Conservation (phyloP, 179 eudicot species). For the Beta macrorhiza region DNA sequence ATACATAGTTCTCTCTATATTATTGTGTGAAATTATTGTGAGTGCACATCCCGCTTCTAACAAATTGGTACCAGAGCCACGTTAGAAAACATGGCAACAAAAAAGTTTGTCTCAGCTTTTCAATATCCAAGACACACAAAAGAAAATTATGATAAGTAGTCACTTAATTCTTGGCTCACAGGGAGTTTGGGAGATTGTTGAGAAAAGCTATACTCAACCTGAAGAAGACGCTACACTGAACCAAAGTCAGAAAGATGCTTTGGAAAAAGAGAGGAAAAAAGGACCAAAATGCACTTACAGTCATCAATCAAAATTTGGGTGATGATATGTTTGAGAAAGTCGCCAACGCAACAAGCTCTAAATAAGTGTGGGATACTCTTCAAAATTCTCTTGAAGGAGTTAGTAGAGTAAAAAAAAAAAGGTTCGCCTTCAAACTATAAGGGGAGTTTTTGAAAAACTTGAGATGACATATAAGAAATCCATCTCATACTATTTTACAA, state of each 20-base stretch:
- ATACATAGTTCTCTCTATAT: too few species aligned
- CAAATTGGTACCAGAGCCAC: constrained; percentile 16
- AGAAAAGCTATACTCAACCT: background rate
- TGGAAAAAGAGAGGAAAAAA: constrained; percentile 6
- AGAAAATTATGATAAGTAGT: constrained; percentile 15
- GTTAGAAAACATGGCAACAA: background rate
- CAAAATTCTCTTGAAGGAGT: constrained; percentile 7
- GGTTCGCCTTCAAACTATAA: background rate
- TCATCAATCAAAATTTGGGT: constrained; percentile 30
- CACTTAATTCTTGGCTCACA: background rate
- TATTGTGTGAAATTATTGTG: too few species aligned
- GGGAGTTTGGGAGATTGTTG: background rate
- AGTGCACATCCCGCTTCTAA: background rate
- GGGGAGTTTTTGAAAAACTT: too few species aligned
- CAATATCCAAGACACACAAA: constrained; percentile 11
- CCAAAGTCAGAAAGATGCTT: background rate
- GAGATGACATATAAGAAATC: too few species aligned
- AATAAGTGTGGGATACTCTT: constrained; percentile 18
- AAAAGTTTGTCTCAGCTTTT: background rate
- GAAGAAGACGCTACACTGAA: background rate
- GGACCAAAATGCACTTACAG: constrained; percentile 23
- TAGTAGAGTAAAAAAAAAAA: constrained; percentile 18
- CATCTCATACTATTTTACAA: too few species aligned
- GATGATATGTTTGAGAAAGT: constrained; percentile 28
- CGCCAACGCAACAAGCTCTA: constrained; percentile 10